A percentile compares a stretch with the other conserved stretches of the same genome.
phyloP scores from a whole-genome alignment of 495 filamentous ascomycete species.

The Talaromyces adpressus region DNA sequence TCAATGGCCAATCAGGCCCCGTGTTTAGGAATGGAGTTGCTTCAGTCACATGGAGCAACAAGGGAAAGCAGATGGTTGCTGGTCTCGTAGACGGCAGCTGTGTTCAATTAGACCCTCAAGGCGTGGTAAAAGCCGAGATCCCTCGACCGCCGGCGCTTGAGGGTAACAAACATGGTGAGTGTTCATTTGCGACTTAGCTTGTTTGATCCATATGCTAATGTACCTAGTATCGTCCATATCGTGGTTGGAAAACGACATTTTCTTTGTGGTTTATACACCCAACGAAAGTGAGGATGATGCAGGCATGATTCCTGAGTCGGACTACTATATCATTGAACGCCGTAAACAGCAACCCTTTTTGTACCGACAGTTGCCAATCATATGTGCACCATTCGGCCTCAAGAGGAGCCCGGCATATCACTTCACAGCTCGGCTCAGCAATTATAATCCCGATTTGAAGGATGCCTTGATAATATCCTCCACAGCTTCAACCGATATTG shows the following conservation, averaged over 20 bases:
- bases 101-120: constrained; percentile 77
- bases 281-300: constrained; percentile 47
- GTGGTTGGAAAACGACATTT: constrained; percentile 87
- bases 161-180: constrained; percentile 60
- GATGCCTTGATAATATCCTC: constrained; percentile 77
- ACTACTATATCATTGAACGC: constrained; percentile 69
- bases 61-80: constrained; percentile 87
- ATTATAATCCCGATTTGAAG: constrained; percentile 69
- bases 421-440: constrained; percentile 63
- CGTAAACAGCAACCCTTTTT: constrained; percentile 48
- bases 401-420: constrained; percentile 65
- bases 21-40: constrained; percentile 68
- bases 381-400: constrained; percentile 60
- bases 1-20: constrained; percentile 56
- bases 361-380: constrained; percentile 66
- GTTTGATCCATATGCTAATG: constrained; percentile 5
- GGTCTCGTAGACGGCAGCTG: constrained; percentile 77
- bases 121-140: constrained; percentile 65
- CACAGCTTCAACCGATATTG: constrained; percentile 70
- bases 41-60: constrained; percentile 84
- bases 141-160: constrained; percentile 68
- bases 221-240: constrained; percentile 69
- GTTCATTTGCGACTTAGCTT: constrained; percentile 6
- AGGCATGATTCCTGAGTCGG: constrained; percentile 46
- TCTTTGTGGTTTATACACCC: constrained; percentile 70